Base-by-base conservation (phyloP, 352 stramenopile genomes). In the Saprolegnia parasitica region DNA sequence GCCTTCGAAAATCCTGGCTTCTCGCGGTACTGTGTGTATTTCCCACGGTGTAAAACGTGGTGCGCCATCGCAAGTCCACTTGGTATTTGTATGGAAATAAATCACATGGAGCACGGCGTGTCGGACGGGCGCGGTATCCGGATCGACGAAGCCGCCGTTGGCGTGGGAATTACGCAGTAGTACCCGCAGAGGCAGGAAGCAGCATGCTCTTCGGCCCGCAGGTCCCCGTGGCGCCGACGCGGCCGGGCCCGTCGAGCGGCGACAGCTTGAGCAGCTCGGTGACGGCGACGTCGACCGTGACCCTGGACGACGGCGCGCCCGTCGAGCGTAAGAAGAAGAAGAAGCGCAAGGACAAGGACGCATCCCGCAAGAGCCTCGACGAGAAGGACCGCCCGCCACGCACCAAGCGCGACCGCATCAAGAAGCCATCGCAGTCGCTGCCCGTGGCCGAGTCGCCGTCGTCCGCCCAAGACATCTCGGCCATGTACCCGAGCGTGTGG, bases 401-500 rank as follows among this genome's bases (percentile, higher is more conserved):
- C 24, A 63, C 35, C 63, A 70, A 47, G 49, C 63, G 63, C n/a
- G 63, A 70, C 15, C 21, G 32, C n/a, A 39, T 29, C 42, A 70
- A 70, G 63, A 67, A 67, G 40, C 62, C 62, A 23, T 60, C 52
- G 13, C 52, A 35, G 52, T 60, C 52, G 20, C 20, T 60, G 52
- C 13, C 52, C 10, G 26, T 49, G 29, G 21, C 46, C 15, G 20
- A 21, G 47, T 18, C 26, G 13, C 24, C 21, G 10, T 23, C n/a
- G 9, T 21, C n/a, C 29, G 11, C 63, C 20, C 20, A 58, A 29
- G 63, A 70, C 26, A 60, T 61, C 29, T 42, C 63, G 2, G 80
- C 76, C 71, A 89, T 95, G 85, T 95, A 95, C 67, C 74, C 80
- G 21, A 78, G 67, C 23, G 87, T 95, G 47, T 95, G 87, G 87